These are phyloP conservation scores for Melampsora occidentalis DNA, from an alignment of 1,284 basidiomycete genomes.

Conservation along the genomic window DNA sequence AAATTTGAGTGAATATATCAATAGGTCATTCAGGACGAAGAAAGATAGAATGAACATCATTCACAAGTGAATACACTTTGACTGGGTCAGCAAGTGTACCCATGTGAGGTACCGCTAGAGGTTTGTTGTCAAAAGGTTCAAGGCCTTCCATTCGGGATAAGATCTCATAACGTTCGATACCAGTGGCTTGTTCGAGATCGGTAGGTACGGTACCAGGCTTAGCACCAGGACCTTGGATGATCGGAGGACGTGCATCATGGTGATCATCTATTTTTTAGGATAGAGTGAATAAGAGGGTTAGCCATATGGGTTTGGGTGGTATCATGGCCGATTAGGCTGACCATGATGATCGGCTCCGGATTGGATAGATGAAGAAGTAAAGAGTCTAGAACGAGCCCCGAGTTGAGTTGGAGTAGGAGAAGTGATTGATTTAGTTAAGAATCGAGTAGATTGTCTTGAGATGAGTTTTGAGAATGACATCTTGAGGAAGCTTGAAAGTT, in stretches of 20 bases:
- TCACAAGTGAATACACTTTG: constrained; percentile 78
- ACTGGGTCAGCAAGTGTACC: constrained; percentile 87
- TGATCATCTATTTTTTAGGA: neutral
- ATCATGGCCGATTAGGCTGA: neutral
- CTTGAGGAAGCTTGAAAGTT: neutral
- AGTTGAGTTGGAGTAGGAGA: neutral
- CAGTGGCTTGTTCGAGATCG: constrained; percentile 86
- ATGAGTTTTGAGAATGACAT: neutral
- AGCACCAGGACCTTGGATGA: constrained; percentile 70
- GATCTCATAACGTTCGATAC: constrained; percentile 91
- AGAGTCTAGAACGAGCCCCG: neutral
- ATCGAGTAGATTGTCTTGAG: neutral
- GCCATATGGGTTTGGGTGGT: neutral
- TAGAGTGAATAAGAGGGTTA: neutral
- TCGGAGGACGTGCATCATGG: constrained; percentile 58
- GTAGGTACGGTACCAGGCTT: constrained; percentile 75
- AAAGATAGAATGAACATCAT: constrained; percentile 51
- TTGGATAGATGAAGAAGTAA: neutral
- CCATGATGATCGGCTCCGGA: constrained; percentile 7
- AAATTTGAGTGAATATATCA: too few species aligned
- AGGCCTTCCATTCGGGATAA: constrained; percentile 82
- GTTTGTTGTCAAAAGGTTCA: constrained; percentile 84
- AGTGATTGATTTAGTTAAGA: neutral
- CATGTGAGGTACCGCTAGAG: constrained; percentile 77
- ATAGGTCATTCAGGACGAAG: too few species aligned